These are phyloP conservation scores for Synchytrium microbalum DNA, from an alignment of 371 early-diverging fungal species.

Conservation along the genomic window DNA sequence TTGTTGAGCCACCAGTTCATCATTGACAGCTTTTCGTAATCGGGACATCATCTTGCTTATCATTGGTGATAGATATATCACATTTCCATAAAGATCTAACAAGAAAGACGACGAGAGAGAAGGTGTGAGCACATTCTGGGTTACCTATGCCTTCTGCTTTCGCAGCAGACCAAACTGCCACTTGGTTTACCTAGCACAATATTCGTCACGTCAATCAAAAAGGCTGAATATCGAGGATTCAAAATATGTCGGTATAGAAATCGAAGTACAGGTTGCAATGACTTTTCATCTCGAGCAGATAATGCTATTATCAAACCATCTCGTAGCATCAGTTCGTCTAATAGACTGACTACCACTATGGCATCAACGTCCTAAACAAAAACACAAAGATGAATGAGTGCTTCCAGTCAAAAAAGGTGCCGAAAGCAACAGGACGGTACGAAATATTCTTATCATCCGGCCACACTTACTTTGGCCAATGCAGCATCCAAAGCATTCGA, in stretches of 20 bases:
- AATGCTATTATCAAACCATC: conserved; percentile 72
- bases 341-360: conserved; percentile 52
- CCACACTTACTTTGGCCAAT: conserved; percentile 12
- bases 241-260: conserved; percentile 71
- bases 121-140: background rate
- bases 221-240: conserved; percentile 65
- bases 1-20: conserved; percentile 68
- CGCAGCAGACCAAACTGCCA: no score
- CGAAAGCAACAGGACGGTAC: conserved; percentile 8
- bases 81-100: conserved; percentile 70
- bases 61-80: conserved; percentile 66
- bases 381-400: conserved; percentile 20
- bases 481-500: conserved; percentile 78
- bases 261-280: conserved; percentile 69
- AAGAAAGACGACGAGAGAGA: background rate
- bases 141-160: no score
- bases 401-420: background rate
- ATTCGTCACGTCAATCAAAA: conserved; percentile 69
- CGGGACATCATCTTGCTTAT: conserved; percentile 54
- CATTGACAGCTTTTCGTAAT: conserved; percentile 55
- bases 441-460: background rate
- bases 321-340: conserved; percentile 84
- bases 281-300: conserved; percentile 77
- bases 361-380: conserved; percentile 37
- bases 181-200: conserved; percentile 58